Evolutionary conservation across 148 eudicot species (phyloP).

Genomic region (Heliamphora exappendiculata): DNA sequence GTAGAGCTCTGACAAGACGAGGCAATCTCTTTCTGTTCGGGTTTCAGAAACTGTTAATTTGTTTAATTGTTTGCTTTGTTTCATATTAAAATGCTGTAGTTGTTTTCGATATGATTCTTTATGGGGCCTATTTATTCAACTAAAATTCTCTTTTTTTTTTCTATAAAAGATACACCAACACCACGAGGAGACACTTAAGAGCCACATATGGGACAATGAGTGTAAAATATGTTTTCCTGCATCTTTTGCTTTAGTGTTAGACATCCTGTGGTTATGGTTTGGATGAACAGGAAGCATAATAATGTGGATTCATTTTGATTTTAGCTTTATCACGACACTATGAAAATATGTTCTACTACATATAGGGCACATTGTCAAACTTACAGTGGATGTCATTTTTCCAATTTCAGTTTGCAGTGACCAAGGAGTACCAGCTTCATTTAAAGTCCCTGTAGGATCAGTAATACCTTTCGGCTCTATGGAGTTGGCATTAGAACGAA

Average conservation of each 20-base stretch:
- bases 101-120: no score
- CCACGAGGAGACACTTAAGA: no score
- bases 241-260: background rate
- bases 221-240: background rate
- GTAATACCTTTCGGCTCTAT: slow-evolving; percentile 83
- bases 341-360: background rate
- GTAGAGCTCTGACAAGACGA: no score
- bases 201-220: no score
- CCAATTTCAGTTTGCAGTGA: slow-evolving; percentile 61
- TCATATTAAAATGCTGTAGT: no score
- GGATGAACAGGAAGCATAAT: slow-evolving; percentile 60
- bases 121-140: no score
- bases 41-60: no score
- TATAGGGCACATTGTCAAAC: background rate
- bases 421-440: slow-evolving; percentile 84
- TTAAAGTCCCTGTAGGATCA: slow-evolving; percentile 72
- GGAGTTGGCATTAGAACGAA: slow-evolving; percentile 64
- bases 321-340: background rate
- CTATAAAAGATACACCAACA: no score
- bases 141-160: no score
- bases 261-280: slow-evolving; percentile 1
- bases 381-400: background rate
- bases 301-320: background rate
- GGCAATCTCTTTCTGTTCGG: no score
- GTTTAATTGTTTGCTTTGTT: no score